These are phyloP conservation scores for Chimonanthus praecox DNA, from an alignment of 164 flowering plant species.

Conservation along the genomic window DNA sequence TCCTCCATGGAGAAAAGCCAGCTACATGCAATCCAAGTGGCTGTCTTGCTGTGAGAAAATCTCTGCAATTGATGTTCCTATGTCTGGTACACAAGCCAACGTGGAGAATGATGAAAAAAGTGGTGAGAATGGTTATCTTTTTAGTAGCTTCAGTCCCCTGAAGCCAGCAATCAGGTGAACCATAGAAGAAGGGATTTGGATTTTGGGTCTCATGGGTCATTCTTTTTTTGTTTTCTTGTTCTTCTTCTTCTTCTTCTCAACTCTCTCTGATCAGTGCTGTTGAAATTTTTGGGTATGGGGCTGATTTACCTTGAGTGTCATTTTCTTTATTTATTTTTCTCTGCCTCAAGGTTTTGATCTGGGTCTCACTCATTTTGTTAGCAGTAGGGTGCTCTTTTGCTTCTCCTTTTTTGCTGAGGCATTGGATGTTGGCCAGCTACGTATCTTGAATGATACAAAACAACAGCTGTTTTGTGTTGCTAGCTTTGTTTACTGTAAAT, in stretches of 20 bases:
- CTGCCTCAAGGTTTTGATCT: background rate
- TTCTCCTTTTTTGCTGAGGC: too few species aligned
- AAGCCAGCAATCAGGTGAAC: slow-evolving; percentile 18
- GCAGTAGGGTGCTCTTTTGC: too few species aligned
- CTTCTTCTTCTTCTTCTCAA: slow-evolving; percentile 23
- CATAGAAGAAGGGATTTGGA: slow-evolving; percentile 25
- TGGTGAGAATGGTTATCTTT: background rate
- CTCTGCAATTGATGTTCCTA: slow-evolving; percentile 2
- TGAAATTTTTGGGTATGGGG: background rate
- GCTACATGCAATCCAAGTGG: slow-evolving; percentile 60
- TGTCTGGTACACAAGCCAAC: background rate
- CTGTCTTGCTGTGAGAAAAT: slow-evolving; percentile 18
- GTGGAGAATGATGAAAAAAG: slow-evolving; percentile 9
- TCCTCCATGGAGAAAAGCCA: slow-evolving; percentile 59
- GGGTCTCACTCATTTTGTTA: background rate
- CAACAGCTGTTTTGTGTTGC: too few species aligned
- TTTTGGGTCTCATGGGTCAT: slow-evolving; percentile 25
- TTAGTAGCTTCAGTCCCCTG: slow-evolving; percentile 1
- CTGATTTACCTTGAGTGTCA: background rate
- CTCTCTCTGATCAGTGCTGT: slow-evolving; percentile 11
- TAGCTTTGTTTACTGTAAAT: too few species aligned
- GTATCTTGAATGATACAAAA: too few species aligned
- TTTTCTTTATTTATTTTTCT: too few species aligned
- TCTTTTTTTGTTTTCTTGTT: slow-evolving; percentile 20
- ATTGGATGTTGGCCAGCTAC: too few species aligned